Evolutionary conservation across 2,329 filamentous ascomycete genomes (phyloP).

Genomic region (Pseudocercospora pini-densiflorae): DNA sequence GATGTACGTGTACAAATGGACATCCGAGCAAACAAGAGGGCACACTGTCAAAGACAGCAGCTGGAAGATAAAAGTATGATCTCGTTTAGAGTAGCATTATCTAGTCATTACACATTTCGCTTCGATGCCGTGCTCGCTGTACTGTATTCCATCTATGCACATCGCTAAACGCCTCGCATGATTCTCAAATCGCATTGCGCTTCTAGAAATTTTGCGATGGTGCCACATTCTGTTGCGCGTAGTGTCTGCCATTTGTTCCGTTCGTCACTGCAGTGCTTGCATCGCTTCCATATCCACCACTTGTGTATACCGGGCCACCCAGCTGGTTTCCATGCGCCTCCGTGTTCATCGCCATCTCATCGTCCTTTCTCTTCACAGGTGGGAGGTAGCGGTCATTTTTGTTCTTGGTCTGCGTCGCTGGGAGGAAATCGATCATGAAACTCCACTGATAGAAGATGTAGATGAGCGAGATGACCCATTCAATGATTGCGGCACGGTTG

Average conservation of each 20-base stretch:
- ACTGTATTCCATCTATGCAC: background rate
- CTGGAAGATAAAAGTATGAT: background rate
- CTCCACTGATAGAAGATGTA: constrained; percentile 82
- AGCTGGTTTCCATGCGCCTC: constrained; percentile 34
- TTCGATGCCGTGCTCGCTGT: background rate
- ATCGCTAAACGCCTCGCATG: background rate
- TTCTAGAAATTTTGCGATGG: constrained; percentile 1
- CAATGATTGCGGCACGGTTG: constrained; percentile 76
- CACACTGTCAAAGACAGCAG: constrained; percentile 3
- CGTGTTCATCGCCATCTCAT: constrained; percentile 37
- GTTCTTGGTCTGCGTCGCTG: constrained; percentile 68
- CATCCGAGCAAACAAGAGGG: background rate
- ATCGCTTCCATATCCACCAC: constrained; percentile 26
- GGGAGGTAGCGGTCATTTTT: constrained; percentile 40
- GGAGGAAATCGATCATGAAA: constrained; percentile 85
- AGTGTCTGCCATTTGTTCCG: constrained; percentile 6
- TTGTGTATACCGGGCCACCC: constrained; percentile 39
- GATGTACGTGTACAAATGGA: background rate
- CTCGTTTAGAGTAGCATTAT: background rate
- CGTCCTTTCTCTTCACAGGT: constrained; percentile 43
- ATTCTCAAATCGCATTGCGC: background rate
- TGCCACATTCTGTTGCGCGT: background rate
- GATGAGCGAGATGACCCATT: constrained; percentile 79
- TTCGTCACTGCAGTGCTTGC: constrained; percentile 7
- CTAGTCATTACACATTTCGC: background rate